phyloP scores from a whole-genome alignment of 768 basidiomycete genomes.

The Podaxis rugospora region DNA sequence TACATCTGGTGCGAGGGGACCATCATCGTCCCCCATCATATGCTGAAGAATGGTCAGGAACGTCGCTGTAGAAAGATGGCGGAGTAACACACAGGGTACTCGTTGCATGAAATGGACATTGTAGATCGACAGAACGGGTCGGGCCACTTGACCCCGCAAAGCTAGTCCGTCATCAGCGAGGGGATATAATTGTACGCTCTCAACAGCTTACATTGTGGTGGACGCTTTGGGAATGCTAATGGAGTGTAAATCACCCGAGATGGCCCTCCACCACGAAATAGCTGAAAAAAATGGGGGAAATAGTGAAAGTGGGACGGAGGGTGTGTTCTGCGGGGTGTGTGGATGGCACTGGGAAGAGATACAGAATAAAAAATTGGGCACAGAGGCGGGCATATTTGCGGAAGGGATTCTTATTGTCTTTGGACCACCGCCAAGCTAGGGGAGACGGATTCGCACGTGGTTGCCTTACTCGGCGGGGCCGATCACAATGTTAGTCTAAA shows the following conservation, averaged over 20 bases:
- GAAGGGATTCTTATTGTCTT: constrained; percentile 7
- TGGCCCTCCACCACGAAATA: too few species aligned
- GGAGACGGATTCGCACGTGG: constrained; percentile 3
- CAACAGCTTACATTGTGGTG: background rate
- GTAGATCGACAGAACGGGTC: background rate
- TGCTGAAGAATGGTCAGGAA: constrained; percentile 12
- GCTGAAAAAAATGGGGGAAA: background rate
- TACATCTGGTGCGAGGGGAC: constrained; percentile 22
- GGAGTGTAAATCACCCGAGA: background rate
- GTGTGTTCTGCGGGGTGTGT: background rate
- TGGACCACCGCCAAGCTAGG: background rate
- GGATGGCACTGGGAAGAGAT: background rate
- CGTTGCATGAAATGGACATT: background rate
- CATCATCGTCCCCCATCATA: constrained; percentile 19
- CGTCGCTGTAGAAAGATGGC: background rate
- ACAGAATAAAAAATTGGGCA: background rate
- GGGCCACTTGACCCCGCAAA: background rate
- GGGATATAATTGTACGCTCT: background rate
- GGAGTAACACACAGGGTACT: background rate
- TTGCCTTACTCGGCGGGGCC: background rate
- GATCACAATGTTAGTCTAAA: background rate
- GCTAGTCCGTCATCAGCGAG: background rate
- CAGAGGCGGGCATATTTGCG: constrained; percentile 8
- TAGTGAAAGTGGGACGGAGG: background rate
- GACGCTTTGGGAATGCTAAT: background rate